Percentiles rank a stretch among this genome's conserved stretches.
phyloP scores from a whole-genome alignment of 257 asterid species.

The Vinca minor region DNA sequence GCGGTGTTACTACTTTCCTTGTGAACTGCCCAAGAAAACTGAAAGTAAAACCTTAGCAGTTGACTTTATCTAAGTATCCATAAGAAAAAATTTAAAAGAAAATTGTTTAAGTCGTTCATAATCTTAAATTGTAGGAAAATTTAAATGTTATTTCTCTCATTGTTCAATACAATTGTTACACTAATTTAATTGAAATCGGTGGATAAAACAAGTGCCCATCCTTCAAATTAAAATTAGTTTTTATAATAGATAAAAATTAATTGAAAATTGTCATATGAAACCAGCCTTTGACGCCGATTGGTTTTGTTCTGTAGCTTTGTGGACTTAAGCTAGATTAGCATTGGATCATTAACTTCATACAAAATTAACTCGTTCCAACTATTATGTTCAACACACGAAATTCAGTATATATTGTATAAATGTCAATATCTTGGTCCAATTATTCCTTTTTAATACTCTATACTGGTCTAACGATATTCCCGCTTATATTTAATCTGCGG shows the following conservation, averaged over 20 bases:
- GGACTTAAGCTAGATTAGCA: background rate
- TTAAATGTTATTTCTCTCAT: background rate
- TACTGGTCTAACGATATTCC: no score
- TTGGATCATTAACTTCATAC: background rate
- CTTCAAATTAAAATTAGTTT: no score
- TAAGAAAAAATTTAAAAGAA: no score
- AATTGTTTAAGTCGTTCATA: background rate
- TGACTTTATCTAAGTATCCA: constrained; percentile 14
- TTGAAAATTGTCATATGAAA: background rate
- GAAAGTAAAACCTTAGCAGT: constrained; percentile 18
- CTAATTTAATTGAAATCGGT: background rate
- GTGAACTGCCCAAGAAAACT: constrained; percentile 37
- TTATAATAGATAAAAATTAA: no score
- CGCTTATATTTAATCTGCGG: no score
- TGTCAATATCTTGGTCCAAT: no score
- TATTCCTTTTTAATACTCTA: no score
- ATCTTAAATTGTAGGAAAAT: background rate
- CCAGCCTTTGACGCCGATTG: constrained; percentile 1
- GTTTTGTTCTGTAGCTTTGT: background rate
- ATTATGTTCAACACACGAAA: no score
- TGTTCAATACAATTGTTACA: constrained; percentile 22
- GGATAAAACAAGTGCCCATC: background rate
- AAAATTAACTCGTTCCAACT: no score
- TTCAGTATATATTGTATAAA: no score
- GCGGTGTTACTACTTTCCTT: constrained; percentile 2